A percentile compares a stretch with the other conserved stretches of the same genome.
These are phyloP conservation scores for Diaporthe sp. DNA, from an alignment of 2,329 filamentous ascomycete species.

Conservation along the genomic window DNA sequence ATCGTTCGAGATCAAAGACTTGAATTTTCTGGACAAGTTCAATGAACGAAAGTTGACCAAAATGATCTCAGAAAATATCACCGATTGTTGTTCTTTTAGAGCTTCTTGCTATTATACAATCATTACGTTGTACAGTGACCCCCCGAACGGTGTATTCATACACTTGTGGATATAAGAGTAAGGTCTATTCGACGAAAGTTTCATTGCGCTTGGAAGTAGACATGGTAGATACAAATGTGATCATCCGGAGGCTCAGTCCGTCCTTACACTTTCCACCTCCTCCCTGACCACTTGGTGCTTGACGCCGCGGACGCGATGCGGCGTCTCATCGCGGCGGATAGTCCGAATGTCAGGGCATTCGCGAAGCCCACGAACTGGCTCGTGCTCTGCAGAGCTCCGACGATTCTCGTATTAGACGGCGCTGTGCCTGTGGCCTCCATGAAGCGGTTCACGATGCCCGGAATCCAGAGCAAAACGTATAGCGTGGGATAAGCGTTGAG, in stretches of 20 bases:
- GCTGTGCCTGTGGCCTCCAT: constrained; percentile 45
- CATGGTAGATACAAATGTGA: neutral
- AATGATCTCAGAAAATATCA: too few relatives aligned
- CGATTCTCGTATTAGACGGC: constrained; percentile 23
- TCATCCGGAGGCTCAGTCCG: neutral
- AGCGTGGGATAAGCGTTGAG: constrained; percentile 53
- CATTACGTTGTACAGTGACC: neutral
- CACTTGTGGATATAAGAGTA: neutral
- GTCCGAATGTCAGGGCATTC: constrained; percentile 54
- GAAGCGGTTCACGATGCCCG: constrained; percentile 51
- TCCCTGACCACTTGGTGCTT: neutral
- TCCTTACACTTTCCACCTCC: neutral
- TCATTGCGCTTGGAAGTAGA: neutral
- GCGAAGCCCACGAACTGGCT: constrained; percentile 53
- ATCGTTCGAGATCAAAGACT: too few relatives aligned
- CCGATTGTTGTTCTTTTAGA: too few relatives aligned
- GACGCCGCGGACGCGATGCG: neutral
- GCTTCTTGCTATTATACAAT: neutral
- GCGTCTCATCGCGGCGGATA: constrained; percentile 33
- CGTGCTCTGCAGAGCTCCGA: constrained; percentile 48
- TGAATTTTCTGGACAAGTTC: too few relatives aligned
- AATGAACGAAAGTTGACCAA: too few relatives aligned
- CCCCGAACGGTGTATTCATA: neutral
- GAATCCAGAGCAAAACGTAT: constrained; percentile 54
- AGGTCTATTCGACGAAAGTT: neutral